Evolutionary conservation across 1,284 basidiomycete genomes (phyloP), one percentile per base, ranked within the genome.

Genomic region (Pisolithus thermaeus): DNA sequence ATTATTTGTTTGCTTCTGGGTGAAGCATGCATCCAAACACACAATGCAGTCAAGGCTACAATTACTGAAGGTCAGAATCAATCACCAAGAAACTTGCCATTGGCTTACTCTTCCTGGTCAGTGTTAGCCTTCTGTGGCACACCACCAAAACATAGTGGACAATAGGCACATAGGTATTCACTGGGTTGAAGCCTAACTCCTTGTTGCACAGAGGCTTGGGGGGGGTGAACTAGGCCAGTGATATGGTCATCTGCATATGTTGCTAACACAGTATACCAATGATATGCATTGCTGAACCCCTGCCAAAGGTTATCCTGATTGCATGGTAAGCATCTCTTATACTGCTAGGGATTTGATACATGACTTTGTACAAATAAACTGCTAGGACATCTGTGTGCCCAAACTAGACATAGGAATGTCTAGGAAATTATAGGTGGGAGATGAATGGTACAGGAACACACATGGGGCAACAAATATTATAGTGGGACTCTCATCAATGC

Each of bases 101-200:
- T 39, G 37, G 20, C 37, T 39, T 20, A 39, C 37, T 39, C 16
- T 7, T 39, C 37, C 37, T 39, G 16, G 20, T 14, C 7, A 39
- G 16, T 39, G 20, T n/a, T 18, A 39, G 37, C 37, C 20, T 20
- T 39, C 37, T 39, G 37, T 39, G 16, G 18, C n/a, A 8, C 22
- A 32, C 49, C 49, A 14, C 47, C 20, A 23, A 52, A 52, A 28
- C 51, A 52, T 12, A 52, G 36, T 25, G 40, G 47, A 37, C 51
- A 52, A 28, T 20, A 7, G 4, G 46, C 42, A 27, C 18, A 20
- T 42, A 52, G 47, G 42, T 52, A 52, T n/a, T 25, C 20, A 32
- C 51, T 52, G 5, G 51, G 38, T 30, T 52, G 36, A 20, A 23
- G 25, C 27, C 47, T 39, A n/a, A 23, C 35, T 32, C 16, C 14